Evolutionary conservation across 768 basidiomycete species (phyloP).

Genomic region (Rhizopogon salebrosus): DNA sequence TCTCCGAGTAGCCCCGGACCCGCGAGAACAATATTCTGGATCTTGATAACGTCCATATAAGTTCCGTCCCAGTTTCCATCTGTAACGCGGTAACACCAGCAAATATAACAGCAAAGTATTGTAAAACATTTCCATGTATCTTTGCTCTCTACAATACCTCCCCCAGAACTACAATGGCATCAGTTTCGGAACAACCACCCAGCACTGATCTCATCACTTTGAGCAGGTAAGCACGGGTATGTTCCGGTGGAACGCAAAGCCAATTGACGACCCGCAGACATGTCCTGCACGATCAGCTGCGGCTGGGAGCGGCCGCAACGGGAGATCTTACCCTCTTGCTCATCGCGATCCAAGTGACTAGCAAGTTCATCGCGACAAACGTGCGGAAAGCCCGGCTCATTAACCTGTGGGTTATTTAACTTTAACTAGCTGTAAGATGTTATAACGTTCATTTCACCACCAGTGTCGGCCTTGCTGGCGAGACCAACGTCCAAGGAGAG

Average conservation of each 20-base stretch:
- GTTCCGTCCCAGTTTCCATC: slow-evolving; percentile 15
- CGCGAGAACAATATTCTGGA: slow-evolving; percentile 18
- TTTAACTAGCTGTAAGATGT: background rate
- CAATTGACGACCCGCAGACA: slow-evolving; percentile 45
- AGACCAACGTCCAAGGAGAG: slow-evolving; percentile 95
- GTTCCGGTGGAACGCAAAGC: background rate
- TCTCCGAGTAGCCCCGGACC: slow-evolving; percentile 13
- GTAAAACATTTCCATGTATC: slow-evolving; percentile 3
- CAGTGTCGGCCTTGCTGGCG: slow-evolving; percentile 95
- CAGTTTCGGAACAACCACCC: slow-evolving; percentile 52
- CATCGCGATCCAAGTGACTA: slow-evolving; percentile 92
- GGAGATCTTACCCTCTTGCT: slow-evolving; percentile 94
- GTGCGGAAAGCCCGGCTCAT: slow-evolving; percentile 96
- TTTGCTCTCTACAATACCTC: slow-evolving; percentile 1
- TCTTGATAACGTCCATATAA: background rate
- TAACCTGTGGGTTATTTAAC: slow-evolving; percentile 68
- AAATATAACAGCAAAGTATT: background rate
- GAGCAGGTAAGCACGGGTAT: slow-evolving; percentile 58
- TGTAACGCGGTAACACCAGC: slow-evolving; percentile 1
- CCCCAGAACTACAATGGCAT: slow-evolving; percentile 25
- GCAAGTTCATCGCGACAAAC: slow-evolving; percentile 97
- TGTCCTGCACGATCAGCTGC: slow-evolving; percentile 82
- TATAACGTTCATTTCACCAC: background rate
- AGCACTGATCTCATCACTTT: slow-evolving; percentile 89
- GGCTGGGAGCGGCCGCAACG: slow-evolving; percentile 76